A percentile compares a stretch with the other conserved stretches of the same genome.
phyloP scores from a whole-genome alignment of 805 yeast genomes.

The Teunomyces pallodes region DNA sequence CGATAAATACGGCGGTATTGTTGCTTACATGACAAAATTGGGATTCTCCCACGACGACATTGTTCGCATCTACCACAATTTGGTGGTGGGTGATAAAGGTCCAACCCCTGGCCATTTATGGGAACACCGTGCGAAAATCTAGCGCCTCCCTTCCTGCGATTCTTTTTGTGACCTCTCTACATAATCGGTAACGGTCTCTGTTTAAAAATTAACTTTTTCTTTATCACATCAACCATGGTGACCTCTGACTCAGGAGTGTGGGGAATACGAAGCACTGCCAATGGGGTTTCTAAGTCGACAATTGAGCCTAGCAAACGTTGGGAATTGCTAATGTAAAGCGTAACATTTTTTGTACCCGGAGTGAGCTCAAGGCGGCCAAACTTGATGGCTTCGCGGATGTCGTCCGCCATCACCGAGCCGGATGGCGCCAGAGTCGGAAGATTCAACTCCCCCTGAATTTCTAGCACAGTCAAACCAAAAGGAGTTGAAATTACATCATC shows the following conservation, averaged over 20 bases:
- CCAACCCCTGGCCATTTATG: slow-evolving; percentile 2
- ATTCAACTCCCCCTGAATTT: slow-evolving; percentile 72
- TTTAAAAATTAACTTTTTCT: slow-evolving; percentile 57
- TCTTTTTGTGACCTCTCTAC: slow-evolving; percentile 30
- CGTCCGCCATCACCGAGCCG: slow-evolving; percentile 29
- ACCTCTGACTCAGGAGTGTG: slow-evolving; percentile 16
- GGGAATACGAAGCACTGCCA: slow-evolving; percentile 57
- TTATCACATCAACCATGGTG: slow-evolving; percentile 57
- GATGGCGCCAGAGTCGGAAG: slow-evolving; percentile 39
- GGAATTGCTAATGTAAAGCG: slow-evolving; percentile 62
- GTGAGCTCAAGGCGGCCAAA: slow-evolving; percentile 51
- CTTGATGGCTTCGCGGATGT: slow-evolving; percentile 44
- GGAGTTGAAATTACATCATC: slow-evolving; percentile 45
- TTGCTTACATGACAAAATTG: slow-evolving; percentile 46
- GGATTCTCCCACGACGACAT: slow-evolving; percentile 48
- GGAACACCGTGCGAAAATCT: slow-evolving; percentile 6
- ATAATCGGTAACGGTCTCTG: slow-evolving; percentile 76
- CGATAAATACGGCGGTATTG: slow-evolving; percentile 52
- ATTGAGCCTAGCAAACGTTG: slow-evolving; percentile 67
- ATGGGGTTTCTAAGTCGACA: slow-evolving; percentile 58
- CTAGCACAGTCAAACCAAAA: slow-evolving; percentile 58
- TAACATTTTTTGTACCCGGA: slow-evolving; percentile 42
- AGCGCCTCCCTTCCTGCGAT: neutral
- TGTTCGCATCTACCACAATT: slow-evolving; percentile 22
- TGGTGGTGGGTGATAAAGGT: slow-evolving; percentile 19